Base-by-base conservation (phyloP, 176 grass and related monocot genomes). In the Oryza meridionalis region DNA sequence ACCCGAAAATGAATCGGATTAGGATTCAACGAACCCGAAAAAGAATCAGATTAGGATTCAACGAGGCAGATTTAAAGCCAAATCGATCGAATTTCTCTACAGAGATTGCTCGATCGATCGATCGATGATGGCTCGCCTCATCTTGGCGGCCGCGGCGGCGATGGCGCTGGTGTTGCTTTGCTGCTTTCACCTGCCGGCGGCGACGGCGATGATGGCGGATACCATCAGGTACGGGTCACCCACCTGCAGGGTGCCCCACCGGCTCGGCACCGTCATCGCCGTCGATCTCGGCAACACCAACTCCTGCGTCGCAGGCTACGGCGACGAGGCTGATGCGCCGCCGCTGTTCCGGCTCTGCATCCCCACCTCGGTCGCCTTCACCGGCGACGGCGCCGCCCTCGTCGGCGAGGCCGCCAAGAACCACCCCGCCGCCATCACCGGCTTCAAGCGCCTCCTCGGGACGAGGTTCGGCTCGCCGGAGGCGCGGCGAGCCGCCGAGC, bases 281-380 rank as follows among this genome's bases (percentile, higher is more conserved):
- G 9, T 81, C 19, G 78, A 81, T 4, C 17, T 81, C 1, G 78
- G 78, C 24, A 81, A 81, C 78, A 81, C 78, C 65, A 69, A 81
- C 46, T 69, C 78, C 21, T 81, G 65, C 46, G 65, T 81, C 78
- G 65, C 65, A 27, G 45, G 44, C 45, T 80, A 79, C 69, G 11
- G 9, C 50, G 50, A 17, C 51, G 51, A 37, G 11, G 6, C 78
- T 10, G 29, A 31, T 31, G 49, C 46, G 46, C 38, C 38, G 38
- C 49, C 15, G 15, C 0, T 81, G 66, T 81, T 81, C 32, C 79
- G 70, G 6, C 33, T 38, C 65, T 81, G 66, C 78, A 70, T 70
- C 66, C 78, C 78, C 12, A 68, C 78, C 21, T 81, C 15, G 19
- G 78, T 70, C 1, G 32, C 78, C 66, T 69, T 81, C 46, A 3